Evolutionary conservation across 371 early-diverging fungal genomes (phyloP).

Genomic region (Apophysomyces ossiformis): DNA sequence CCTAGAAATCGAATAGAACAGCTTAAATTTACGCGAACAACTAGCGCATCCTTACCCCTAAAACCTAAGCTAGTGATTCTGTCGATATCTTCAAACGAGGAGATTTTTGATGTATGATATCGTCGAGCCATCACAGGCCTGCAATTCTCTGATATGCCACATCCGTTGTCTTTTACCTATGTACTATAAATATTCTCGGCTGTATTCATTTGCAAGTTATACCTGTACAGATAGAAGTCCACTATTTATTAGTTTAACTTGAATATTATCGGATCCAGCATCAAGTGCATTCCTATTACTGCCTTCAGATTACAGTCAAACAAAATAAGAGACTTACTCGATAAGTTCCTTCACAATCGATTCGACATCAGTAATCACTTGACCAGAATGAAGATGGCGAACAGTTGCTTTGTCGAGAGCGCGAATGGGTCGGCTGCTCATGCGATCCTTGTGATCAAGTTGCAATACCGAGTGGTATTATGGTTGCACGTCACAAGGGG

Average conservation of each 20-base stretch:
- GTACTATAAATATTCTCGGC: not conserved
- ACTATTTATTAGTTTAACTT: conserved; percentile 38
- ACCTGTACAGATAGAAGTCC: conserved; percentile 45
- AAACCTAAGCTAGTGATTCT: conserved; percentile 70
- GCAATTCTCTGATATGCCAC: conserved; percentile 57
- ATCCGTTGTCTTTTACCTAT: conserved; percentile 62
- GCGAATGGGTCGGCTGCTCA: conserved; percentile 20
- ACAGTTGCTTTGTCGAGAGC: conserved; percentile 20
- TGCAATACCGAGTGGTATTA: not conserved
- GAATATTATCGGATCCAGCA: conserved; percentile 43
- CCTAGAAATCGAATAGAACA: conserved; percentile 16
- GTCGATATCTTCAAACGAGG: conserved; percentile 60
- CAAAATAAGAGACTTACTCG: conserved; percentile 19
- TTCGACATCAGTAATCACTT: conserved; percentile 26
- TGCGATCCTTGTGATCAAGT: not conserved
- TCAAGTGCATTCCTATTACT: conserved; percentile 53
- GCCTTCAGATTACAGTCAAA: not conserved
- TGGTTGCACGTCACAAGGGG: not conserved
- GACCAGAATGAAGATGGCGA: conserved; percentile 24
- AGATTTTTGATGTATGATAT: conserved; percentile 79
- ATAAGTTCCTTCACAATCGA: conserved; percentile 30
- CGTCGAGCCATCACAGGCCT: conserved; percentile 44
- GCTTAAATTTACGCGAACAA: not conserved
- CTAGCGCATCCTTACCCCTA: conserved; percentile 42
- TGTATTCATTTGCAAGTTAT: not conserved